Conservation (phyloP, 2,329 filamentous ascomycete genomes). For the Fusarium sp. region DNA sequence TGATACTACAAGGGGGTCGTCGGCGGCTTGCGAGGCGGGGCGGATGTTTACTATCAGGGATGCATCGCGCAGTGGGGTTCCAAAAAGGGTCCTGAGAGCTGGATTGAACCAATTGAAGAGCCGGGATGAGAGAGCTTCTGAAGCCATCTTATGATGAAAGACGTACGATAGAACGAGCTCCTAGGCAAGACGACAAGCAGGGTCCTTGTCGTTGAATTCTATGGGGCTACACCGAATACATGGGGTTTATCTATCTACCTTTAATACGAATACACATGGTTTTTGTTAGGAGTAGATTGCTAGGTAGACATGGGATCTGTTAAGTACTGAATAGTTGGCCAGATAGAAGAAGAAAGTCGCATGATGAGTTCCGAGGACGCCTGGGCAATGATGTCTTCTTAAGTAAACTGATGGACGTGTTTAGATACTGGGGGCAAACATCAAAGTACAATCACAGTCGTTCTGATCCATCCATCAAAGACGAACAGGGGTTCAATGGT, state of each 20-base stretch:
- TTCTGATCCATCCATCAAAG: background rate
- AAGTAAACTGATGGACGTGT: background rate
- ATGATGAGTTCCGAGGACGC: constrained; percentile 43
- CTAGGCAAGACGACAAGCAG: background rate
- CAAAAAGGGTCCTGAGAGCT: constrained; percentile 9
- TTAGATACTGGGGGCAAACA: background rate
- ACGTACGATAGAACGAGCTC: constrained; percentile 26
- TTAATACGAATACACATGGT: constrained; percentile 26
- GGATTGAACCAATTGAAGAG: constrained; percentile 30
- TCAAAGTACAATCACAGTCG: background rate
- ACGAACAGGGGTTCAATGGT: background rate
- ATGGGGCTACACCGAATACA: background rate
- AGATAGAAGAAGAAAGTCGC: constrained; percentile 39
- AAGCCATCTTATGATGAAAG: constrained; percentile 28
- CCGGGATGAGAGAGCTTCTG: constrained; percentile 1
- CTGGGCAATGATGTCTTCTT: constrained; percentile 6
- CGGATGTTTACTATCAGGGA: constrained; percentile 32
- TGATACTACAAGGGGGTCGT: constrained; percentile 30
- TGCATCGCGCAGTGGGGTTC: constrained; percentile 21
- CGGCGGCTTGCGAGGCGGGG: constrained; percentile 40
- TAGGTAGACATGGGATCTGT: constrained; percentile 11
- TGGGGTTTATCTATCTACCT: background rate
- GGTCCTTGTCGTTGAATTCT: background rate
- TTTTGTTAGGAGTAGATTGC: background rate
- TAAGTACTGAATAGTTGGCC: constrained; percentile 35